Conservation (phyloP, 352 stramenopile genomes). For the Globisporangium cystogenes region DNA sequence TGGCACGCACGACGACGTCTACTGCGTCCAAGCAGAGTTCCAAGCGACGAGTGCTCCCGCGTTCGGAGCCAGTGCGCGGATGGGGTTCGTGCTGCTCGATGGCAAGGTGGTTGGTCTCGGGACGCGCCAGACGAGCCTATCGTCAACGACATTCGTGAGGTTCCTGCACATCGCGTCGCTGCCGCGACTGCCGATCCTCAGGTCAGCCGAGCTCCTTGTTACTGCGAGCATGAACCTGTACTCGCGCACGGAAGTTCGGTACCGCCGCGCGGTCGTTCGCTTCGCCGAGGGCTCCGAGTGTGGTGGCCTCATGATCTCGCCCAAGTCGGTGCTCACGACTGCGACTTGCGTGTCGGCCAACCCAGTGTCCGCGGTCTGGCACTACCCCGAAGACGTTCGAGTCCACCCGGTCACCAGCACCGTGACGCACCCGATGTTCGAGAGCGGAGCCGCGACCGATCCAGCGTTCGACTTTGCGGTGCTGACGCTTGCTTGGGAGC, state of each 20-base stretch:
- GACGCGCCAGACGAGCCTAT: neutral
- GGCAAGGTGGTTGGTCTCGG: neutral
- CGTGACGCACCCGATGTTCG: constrained; percentile 3
- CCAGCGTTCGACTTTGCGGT: constrained; percentile 4
- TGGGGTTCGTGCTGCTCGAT: constrained; percentile 3
- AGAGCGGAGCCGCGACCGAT: neutral
- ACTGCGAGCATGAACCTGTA: neutral
- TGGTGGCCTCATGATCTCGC: constrained; percentile 2
- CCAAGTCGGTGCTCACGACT: constrained; percentile 1
- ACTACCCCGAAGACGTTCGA: no score
- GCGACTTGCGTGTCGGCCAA: constrained; percentile 4
- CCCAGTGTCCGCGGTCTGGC: no score
- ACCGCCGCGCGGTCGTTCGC: neutral
- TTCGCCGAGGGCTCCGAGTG: neutral
- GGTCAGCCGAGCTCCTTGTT: no score
- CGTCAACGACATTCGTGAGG: no score
- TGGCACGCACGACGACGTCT: no score
- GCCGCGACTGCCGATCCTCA: no score
- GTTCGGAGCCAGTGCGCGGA: neutral
- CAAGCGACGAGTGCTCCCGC: neutral
- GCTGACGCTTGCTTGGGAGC: neutral
- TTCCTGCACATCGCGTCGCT: neutral
- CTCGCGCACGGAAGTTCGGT: neutral
- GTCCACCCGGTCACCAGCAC: no score
- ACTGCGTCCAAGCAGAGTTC: neutral